phyloP scores from a whole-genome alignment of 1,139 yeast species.

The Debaryomyces sp. region DNA sequence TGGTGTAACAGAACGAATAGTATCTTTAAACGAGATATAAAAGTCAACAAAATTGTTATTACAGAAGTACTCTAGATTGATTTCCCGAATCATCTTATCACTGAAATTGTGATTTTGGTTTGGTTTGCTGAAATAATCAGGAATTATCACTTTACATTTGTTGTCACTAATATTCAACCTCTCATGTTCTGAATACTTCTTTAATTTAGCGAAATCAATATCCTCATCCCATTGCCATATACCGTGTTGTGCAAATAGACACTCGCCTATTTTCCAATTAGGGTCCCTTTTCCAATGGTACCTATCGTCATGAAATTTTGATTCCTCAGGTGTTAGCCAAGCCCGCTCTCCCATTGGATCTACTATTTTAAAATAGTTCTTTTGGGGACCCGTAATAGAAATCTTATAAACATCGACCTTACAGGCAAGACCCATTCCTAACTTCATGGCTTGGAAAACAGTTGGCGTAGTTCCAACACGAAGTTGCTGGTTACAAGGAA shows the following conservation, averaged over 20 bases:
- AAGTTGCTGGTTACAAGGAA: constrained; percentile 59
- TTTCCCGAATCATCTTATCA: constrained; percentile 11
- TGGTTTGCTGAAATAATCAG: constrained; percentile 36
- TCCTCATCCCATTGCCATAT: constrained; percentile 61
- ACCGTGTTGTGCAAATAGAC: constrained; percentile 78
- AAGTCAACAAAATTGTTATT: constrained; percentile 63
- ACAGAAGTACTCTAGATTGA: constrained; percentile 61
- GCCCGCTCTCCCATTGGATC: constrained; percentile 71
- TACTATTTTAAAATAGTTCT: constrained; percentile 53
- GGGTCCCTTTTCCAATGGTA: constrained; percentile 71
- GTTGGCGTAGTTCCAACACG: constrained; percentile 73
- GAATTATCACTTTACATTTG: constrained; percentile 29
- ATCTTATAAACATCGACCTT: constrained; percentile 69
- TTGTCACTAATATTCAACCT: constrained; percentile 38
- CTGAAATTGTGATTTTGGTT: constrained; percentile 23
- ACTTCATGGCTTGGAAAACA: constrained; percentile 55
- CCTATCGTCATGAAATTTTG: constrained; percentile 47
- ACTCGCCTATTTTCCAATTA: constrained; percentile 70
- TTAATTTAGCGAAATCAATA: constrained; percentile 25
- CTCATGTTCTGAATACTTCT: constrained; percentile 23
- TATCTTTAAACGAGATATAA: constrained; percentile 51
- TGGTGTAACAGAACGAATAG: constrained; percentile 49
- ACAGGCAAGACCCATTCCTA: constrained; percentile 74
- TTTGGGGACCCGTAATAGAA: constrained; percentile 73
- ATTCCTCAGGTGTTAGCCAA: constrained; percentile 60